Evolutionary conservation across 139 green algal genomes (phyloP), one percentile per base, ranked within the genome.

Genomic region (Astrephomene gubernaculifera): DNA sequence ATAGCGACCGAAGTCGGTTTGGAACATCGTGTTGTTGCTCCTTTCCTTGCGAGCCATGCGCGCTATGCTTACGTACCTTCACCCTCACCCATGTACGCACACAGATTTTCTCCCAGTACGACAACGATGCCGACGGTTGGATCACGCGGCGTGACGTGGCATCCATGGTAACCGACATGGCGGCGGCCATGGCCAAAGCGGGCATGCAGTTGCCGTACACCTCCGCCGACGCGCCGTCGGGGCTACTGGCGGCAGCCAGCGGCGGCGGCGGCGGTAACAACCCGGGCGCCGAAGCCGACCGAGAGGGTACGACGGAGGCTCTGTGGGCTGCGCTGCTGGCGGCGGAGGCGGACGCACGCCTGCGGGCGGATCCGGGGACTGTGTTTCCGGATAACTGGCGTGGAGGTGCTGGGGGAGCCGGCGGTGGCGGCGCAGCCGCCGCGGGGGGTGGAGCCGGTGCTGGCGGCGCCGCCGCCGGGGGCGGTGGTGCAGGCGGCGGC

Each of bases 21-120:
- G n/a, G n/a, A n/a, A n/a, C n/a, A n/a, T n/a, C n/a, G n/a, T n/a
- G n/a, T n/a, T n/a, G n/a, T n/a, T n/a, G n/a, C n/a, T n/a, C n/a
- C n/a, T n/a, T n/a, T n/a, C n/a, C n/a, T n/a, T n/a, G n/a, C n/a
- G n/a, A n/a, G n/a, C n/a, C n/a, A n/a, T n/a, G n/a, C n/a, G n/a
- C n/a, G n/a, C n/a, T n/a, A n/a, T n/a, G n/a, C n/a, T n/a, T n/a
- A n/a, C n/a, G n/a, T n/a, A n/a, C n/a, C n/a, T n/a, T n/a, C 49
- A 57, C 49, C 17, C 49, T 12, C 49, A 17, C 49, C 14, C 49
- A 17, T 17, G 49, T 12, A 12, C 14, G 49, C 49, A 24, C 78
- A 14, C 78, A 82, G 76, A 36, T 73, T 35, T 64, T 82, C 41
- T 39, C 29, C 29, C 81, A 85, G 36, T 88, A 85, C 73, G 87